phyloP scores from a whole-genome alignment of 768 basidiomycete species.

The Nevesoporus exiguus region DNA sequence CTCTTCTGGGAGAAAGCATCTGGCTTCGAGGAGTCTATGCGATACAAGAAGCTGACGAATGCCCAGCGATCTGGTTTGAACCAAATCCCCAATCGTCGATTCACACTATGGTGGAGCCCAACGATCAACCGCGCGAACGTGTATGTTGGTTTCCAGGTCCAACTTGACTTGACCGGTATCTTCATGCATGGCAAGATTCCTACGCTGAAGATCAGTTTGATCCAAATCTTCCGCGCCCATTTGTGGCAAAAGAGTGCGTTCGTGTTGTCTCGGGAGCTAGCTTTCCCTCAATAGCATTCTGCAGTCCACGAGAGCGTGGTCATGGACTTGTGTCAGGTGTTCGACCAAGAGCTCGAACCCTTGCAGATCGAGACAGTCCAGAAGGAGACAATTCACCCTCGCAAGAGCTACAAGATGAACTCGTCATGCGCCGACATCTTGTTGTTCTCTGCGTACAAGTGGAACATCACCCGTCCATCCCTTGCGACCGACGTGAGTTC shows the following conservation, averaged over 20 bases:
- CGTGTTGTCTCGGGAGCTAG: conserved; percentile 9
- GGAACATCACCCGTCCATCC: conserved; percentile 97
- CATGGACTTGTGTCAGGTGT: conserved; percentile 97
- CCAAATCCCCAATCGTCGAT: conserved; percentile 98
- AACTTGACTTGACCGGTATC: conserved; percentile 95
- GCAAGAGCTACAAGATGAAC: conserved; percentile 99
- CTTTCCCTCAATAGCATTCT: conserved; percentile 9
- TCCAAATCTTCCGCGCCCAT: conserved; percentile 99
- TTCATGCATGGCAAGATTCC: conserved; percentile 99
- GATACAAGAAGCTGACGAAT: conserved; percentile 96
- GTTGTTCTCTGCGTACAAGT: conserved; percentile 95
- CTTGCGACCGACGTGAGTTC: conserved; percentile 83
- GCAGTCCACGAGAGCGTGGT: conserved; percentile 87
- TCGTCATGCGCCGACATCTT: conserved; percentile 99
- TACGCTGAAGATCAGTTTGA: conserved; percentile 96
- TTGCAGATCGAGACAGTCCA: conserved; percentile 99
- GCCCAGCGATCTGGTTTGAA: conserved; percentile 97
- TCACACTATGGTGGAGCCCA: conserved; percentile 99
- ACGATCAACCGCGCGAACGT: conserved; percentile 99
- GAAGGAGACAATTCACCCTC: conserved; percentile 98
- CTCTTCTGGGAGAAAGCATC: conserved; percentile 99
- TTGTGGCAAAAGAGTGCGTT: conserved; percentile 98
- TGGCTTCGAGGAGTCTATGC: conserved; percentile 95
- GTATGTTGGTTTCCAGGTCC: conserved; percentile 99
- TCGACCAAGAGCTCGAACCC: conserved; percentile 97